These are phyloP conservation scores for Stevia rebaudiana DNA, from an alignment of 140 eudicot species.

Conservation along the genomic window DNA sequence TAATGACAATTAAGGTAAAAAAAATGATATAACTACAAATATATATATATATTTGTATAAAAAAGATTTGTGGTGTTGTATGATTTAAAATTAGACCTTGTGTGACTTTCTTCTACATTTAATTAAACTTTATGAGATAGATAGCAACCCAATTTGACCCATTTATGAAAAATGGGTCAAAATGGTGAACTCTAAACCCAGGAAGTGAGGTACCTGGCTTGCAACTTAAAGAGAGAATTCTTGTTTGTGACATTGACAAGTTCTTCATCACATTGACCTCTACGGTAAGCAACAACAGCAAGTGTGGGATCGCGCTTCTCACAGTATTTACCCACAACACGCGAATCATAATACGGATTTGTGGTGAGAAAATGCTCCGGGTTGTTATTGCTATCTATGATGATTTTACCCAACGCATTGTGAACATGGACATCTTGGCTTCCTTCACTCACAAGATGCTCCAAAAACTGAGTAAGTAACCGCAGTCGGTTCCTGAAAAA, in stretches of 20 bases:
- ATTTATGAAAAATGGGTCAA: not conserved
- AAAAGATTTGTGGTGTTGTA: not conserved
- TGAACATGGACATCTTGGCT: conserved; percentile 99
- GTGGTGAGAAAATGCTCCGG: conserved; percentile 95
- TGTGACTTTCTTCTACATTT: not conserved
- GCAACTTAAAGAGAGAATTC: conserved; percentile 72
- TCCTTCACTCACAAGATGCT: conserved; percentile 99
- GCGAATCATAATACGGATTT: conserved; percentile 90
- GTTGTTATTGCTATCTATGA: conserved; percentile 87
- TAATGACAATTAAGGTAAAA: not conserved
- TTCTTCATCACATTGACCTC: conserved; percentile 98
- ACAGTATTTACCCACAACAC: conserved; percentile 87
- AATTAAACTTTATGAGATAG: not conserved
- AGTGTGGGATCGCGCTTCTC: conserved; percentile 99
- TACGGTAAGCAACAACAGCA: conserved; percentile 93
- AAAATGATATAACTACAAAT: not conserved
- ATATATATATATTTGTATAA: not conserved
- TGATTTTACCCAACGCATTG: conserved; percentile 96
- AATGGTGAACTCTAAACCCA: conserved; percentile 30
- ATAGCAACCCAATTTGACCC: not conserved
- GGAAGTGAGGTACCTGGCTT: conserved; percentile 95
- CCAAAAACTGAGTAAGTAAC: conserved; percentile 88
- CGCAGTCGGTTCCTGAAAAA: conserved; percentile 89
- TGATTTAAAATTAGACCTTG: not conserved
- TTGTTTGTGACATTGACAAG: conserved; percentile 76